Percentiles rank a stretch among this genome's conserved stretches.
Evolutionary conservation across 2,329 filamentous ascomycete genomes (phyloP).

Genomic region (Cladosporium colombiae): DNA sequence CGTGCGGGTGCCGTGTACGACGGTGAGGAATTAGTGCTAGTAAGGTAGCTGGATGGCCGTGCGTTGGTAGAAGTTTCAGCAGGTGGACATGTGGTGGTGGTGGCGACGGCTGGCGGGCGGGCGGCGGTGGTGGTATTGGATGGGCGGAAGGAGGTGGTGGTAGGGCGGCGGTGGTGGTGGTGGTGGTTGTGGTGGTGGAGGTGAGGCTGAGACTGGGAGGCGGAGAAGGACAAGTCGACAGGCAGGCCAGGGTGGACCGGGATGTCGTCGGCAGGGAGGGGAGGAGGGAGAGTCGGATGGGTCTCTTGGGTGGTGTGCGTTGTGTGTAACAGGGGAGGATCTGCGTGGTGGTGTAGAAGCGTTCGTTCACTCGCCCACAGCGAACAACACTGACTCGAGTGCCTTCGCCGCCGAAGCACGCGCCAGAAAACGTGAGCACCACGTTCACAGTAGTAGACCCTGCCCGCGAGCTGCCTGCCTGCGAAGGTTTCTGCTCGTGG

Average conservation of each 20-base stretch:
- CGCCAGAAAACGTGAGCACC: neutral
- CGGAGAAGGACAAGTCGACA: neutral
- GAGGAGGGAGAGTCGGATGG: neutral
- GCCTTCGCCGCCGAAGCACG: neutral
- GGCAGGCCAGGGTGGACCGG: neutral
- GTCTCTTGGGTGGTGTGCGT: neutral
- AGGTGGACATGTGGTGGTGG: neutral
- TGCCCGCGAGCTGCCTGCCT: neutral
- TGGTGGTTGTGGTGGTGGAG: neutral
- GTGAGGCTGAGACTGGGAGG: neutral
- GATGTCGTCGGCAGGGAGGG: neutral
- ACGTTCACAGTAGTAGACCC: neutral
- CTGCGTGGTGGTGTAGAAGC: neutral
- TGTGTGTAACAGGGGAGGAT: constrained; percentile 7
- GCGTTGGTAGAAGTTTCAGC: neutral
- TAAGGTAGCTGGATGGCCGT: neutral
- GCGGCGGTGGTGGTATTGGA: neutral
- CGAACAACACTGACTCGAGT: neutral
- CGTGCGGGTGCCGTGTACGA: constrained; percentile 7
- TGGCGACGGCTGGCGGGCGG: neutral
- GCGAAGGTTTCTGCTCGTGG: neutral
- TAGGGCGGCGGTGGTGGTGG: neutral
- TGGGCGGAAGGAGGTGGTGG: neutral
- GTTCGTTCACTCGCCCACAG: neutral
- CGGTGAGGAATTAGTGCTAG: neutral